Evolutionary conservation across 1,284 basidiomycete species (phyloP), one percentile per base, ranked within the genome.

Genomic region (Fomes fomentarius): DNA sequence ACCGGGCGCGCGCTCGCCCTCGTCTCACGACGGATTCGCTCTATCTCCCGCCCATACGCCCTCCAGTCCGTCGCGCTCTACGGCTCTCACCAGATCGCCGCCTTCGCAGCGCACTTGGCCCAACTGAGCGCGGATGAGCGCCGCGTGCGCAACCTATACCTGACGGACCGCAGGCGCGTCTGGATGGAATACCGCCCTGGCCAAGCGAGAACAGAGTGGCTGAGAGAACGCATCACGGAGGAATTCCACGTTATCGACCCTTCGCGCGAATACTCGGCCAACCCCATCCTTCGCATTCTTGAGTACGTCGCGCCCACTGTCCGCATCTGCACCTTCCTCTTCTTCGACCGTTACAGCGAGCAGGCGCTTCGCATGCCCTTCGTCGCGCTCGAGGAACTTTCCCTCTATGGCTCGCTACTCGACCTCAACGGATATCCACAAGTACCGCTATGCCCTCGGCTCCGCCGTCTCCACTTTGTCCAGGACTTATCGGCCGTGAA

Each of bases 1-100:
- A 57, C 56, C 11, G 56, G 56, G 19, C 47, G 50, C 24, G 22
- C 52, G 1, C 48, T 54, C 24, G 10, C 40, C 19, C 48, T 54
- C 10, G 45, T 51, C 26, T 54, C 56, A 2, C 37, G 37, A 22
- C 19, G 14, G 9, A 50, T 54, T 44, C 47, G 37, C 22, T 37
- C 30, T 3, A 22, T 19, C 14, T 53, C 56, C 14, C 19, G 42
- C n/a, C 37, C 14, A 12, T 24, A 46, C 31, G 41, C 40, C 42
- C 38, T 46, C 19, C 35, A 42, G 15, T 52, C 50, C 33, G 25
- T 57, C 19, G 55, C 55, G 9, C 37, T 57, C 0, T 52, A 52
- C 26, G 55, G 55, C 10, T 6, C 41, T 7, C 5, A 24, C 17
- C 46, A 52, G 25, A n/a, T 52, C 14, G 24, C 31, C 4, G 47